phyloP scores from a whole-genome alignment of 441 rosid genomes.

The Populus hybrid region DNA sequence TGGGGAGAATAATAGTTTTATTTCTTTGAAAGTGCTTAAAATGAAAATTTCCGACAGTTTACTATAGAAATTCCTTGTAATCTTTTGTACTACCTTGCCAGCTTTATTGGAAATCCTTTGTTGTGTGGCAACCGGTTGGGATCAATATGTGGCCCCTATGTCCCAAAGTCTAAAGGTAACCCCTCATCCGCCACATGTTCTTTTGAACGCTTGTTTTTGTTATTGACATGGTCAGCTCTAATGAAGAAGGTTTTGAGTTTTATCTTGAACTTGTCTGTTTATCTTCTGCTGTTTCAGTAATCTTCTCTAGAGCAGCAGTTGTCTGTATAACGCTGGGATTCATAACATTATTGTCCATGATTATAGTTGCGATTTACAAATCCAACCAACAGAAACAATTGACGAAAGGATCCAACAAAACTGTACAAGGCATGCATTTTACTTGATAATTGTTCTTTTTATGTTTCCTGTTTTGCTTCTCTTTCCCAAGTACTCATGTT shows the following conservation, averaged over 20 bases:
- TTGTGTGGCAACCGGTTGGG: conserved; percentile 88
- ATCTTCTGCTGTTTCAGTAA: conserved; percentile 27
- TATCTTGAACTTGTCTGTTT: neutral
- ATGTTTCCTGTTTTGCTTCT: too few relatives aligned
- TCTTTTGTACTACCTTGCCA: conserved; percentile 21
- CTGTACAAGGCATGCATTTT: conserved; percentile 38
- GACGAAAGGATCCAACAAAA: conserved; percentile 30
- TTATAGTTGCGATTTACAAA: conserved; percentile 59
- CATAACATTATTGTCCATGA: conserved; percentile 47
- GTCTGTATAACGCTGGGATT: conserved; percentile 67
- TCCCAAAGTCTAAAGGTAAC: conserved; percentile 57
- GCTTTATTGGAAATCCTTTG: conserved; percentile 75
- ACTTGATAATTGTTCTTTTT: neutral
- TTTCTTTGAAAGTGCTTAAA: neutral
- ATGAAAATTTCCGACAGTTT: neutral
- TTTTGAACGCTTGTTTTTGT: neutral
- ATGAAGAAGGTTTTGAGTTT: neutral
- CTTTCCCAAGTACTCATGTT: neutral
- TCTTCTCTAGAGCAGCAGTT: conserved; percentile 58
- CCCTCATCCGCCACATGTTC: neutral
- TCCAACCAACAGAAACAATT: conserved; percentile 47
- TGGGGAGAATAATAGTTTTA: neutral
- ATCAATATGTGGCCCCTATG: conserved; percentile 60
- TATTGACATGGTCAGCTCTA: neutral
- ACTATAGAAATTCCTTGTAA: neutral